A percentile compares a stretch with the other conserved stretches of the same genome.
Evolutionary conservation across 2,329 filamentous ascomycete genomes (phyloP).

Genomic region (Phyllosticta paracitricarpa): DNA sequence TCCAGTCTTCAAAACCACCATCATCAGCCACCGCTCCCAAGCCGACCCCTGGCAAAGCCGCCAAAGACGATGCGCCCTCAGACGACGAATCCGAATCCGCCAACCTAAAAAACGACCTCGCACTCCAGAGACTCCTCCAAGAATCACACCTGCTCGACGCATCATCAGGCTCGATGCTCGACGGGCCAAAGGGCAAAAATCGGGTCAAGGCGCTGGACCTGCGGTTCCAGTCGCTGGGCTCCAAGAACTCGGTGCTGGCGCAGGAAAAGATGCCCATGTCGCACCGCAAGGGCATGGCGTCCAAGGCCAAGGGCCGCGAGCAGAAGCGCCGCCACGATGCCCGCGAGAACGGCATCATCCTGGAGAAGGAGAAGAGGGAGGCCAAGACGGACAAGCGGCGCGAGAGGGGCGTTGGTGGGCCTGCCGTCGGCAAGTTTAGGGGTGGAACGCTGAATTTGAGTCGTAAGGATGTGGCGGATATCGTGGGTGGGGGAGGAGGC

Average conservation of each 20-base stretch:
- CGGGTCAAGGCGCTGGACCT: constrained; percentile 76
- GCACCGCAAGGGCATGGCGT: constrained; percentile 73
- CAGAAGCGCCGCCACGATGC: constrained; percentile 66
- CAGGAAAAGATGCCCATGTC: constrained; percentile 86
- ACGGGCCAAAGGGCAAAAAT: constrained; percentile 52
- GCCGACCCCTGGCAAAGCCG: constrained; percentile 12
- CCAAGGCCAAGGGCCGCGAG: constrained; percentile 57
- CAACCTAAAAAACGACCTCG: constrained; percentile 84
- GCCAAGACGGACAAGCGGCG: constrained; percentile 35
- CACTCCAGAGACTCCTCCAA: constrained; percentile 76
- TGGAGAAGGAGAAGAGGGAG: constrained; percentile 52
- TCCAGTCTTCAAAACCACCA: constrained; percentile 41
- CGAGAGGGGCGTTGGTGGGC: constrained; percentile 59
- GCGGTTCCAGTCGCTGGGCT: constrained; percentile 69
- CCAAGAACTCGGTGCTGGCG: constrained; percentile 61
- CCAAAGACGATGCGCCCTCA: constrained; percentile 45
- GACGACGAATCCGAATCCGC: constrained; percentile 46
- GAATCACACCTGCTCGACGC: constrained; percentile 80
- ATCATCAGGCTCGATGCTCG: constrained; percentile 41
- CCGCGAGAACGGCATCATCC: constrained; percentile 78
- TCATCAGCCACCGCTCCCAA: constrained; percentile 20
- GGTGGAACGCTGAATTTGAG: constrained; percentile 73
- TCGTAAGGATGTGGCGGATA: constrained; percentile 62
- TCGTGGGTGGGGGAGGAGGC: constrained; percentile 25
- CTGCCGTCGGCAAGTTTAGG: constrained; percentile 68